phyloP scores from a whole-genome alignment of 192 early-diverging fungal species.

The Rhizophagus clarus region DNA sequence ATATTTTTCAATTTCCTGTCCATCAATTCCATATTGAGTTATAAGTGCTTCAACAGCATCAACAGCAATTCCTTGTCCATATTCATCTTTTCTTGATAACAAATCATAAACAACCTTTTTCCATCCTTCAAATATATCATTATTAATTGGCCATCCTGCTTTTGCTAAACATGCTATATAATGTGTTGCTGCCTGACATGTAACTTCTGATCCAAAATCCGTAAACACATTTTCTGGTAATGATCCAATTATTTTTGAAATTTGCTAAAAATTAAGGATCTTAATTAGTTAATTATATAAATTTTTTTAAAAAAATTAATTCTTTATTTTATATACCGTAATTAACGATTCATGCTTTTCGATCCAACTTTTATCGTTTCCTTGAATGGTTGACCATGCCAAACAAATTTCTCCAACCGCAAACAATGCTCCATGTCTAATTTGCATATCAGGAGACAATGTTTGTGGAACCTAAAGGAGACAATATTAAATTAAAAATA shows the following conservation, averaged over 20 bases:
- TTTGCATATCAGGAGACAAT: conserved; percentile 48
- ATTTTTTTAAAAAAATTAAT: no score
- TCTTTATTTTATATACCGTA: conserved; percentile 27
- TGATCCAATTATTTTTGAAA: conserved; percentile 41
- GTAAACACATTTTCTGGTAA: conserved; percentile 48
- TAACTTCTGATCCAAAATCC: conserved; percentile 64
- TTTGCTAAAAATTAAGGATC: conserved; percentile 27
- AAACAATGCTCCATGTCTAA: conserved; percentile 65
- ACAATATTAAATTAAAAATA: background rate
- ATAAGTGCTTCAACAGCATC: conserved; percentile 49
- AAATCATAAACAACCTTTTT: conserved; percentile 52
- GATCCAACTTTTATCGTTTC: conserved; percentile 34
- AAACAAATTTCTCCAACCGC: conserved; percentile 61
- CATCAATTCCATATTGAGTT: conserved; percentile 42
- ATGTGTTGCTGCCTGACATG: conserved; percentile 53
- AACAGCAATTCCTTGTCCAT: conserved; percentile 57
- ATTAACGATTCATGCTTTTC: conserved; percentile 19
- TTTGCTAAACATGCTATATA: conserved; percentile 52
- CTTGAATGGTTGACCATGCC: conserved; percentile 38
- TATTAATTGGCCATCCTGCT: conserved; percentile 42
- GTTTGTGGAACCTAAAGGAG: conserved; percentile 47
- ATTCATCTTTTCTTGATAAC: conserved; percentile 68
- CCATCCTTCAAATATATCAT: conserved; percentile 45
- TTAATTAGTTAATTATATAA: background rate
- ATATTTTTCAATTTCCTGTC: conserved; percentile 41